A percentile compares a stretch with the other conserved stretches of the same genome.
phyloP scores from a whole-genome alignment of 2,329 filamentous ascomycete species.

The Venturia aucupariae region DNA sequence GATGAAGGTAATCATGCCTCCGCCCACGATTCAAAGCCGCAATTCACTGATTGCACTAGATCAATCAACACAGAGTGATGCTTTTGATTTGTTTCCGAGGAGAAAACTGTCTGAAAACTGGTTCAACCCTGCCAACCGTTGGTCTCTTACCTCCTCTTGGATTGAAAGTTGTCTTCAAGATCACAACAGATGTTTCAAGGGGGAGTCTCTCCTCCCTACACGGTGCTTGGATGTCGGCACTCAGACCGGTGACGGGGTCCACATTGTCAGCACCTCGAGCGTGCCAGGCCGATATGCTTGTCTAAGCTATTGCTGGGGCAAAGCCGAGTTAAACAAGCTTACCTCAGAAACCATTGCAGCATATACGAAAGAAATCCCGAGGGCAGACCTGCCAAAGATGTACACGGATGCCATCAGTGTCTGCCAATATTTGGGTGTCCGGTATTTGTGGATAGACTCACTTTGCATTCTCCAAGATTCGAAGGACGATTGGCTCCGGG shows the following conservation, averaged over 20 bases:
- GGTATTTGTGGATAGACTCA: slow-evolving; percentile 13
- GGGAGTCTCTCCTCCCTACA: not conserved
- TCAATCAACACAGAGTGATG: not conserved
- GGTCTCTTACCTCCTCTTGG: not conserved
- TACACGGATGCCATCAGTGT: not conserved
- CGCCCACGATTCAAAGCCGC: not conserved
- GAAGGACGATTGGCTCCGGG: slow-evolving; percentile 11
- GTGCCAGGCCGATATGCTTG: not conserved
- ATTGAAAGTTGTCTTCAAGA: not conserved
- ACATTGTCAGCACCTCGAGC: not conserved
- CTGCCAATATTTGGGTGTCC: slow-evolving; percentile 3
- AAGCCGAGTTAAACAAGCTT: not conserved
- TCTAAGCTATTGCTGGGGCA: slow-evolving; percentile 14
- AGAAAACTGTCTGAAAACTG: not conserved
- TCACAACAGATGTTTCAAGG: not conserved
- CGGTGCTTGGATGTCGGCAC: not conserved
- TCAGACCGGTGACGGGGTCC: not conserved
- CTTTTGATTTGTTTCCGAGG: not conserved
- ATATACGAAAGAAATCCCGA: not conserved
- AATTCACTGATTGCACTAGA: not conserved
- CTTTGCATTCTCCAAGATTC: slow-evolving; percentile 14
- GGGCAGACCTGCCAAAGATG: not conserved
- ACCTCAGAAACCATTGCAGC: not conserved
- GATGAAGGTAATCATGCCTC: not conserved
- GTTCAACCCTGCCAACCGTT: not conserved